A percentile compares a stretch with the other conserved stretches of the same genome.
These are phyloP conservation scores for Rhodotorula toruloides DNA, from an alignment of 768 basidiomycete species.

Conservation along the genomic window DNA sequence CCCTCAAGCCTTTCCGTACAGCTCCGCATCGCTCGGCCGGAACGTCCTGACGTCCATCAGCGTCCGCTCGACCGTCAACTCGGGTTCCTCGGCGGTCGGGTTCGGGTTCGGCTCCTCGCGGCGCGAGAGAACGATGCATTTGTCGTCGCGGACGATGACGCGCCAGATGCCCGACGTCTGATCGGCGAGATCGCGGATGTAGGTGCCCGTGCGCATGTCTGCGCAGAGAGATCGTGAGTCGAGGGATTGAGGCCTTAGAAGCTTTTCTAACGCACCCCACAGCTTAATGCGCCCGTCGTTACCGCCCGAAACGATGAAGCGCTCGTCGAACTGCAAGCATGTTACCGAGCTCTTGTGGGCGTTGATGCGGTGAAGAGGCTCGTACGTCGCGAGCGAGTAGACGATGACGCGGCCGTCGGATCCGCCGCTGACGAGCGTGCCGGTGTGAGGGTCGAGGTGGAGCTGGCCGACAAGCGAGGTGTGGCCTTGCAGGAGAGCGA, in stretches of 20 bases:
- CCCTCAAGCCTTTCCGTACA: background rate
- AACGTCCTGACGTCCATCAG: slow-evolving; percentile 56
- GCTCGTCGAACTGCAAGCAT: slow-evolving; percentile 75
- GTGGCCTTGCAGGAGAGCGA: slow-evolving; percentile 82
- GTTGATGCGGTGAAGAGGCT: slow-evolving; percentile 57
- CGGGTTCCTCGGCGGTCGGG: background rate
- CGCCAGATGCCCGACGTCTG: slow-evolving; percentile 79
- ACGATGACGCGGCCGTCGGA: slow-evolving; percentile 81
- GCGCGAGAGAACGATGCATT: slow-evolving; percentile 74
- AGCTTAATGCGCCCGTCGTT: slow-evolving; percentile 48
- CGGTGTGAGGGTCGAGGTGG: slow-evolving; percentile 53
- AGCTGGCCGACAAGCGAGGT: slow-evolving; percentile 87
- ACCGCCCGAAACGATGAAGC: slow-evolving; percentile 58
- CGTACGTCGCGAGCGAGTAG: slow-evolving; percentile 54
- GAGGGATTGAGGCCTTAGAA: too few species aligned
- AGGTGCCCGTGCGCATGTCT: slow-evolving; percentile 55
- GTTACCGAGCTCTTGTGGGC: slow-evolving; percentile 86
- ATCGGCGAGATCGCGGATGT: slow-evolving; percentile 71
- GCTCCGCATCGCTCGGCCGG: slow-evolving; percentile 17
- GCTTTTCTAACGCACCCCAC: slow-evolving; percentile 41
- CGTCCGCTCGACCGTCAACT: slow-evolving; percentile 56
- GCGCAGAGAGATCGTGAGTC: background rate
- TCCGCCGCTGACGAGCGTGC: slow-evolving; percentile 69
- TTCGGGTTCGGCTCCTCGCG: slow-evolving; percentile 48
- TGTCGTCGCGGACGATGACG: slow-evolving; percentile 66